These are phyloP conservation scores for Dictyostelium purpureum DNA, from an alignment of 78 protist genomes.

Conservation along the genomic window DNA sequence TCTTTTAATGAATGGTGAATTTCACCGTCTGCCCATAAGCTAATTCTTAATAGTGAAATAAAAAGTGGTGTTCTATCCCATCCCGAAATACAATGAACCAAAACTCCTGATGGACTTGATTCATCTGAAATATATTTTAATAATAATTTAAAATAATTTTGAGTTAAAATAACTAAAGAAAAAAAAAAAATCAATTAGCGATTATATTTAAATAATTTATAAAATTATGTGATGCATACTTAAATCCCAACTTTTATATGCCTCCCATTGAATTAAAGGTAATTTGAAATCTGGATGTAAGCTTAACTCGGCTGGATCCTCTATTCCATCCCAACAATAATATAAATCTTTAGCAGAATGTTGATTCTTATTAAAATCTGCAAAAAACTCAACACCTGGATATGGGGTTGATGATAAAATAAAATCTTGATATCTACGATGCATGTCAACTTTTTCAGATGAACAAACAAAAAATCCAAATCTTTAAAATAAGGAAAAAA, in stretches of 20 bases:
- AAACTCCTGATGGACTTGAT: slow-evolving; percentile 67
- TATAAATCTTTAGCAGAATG: slow-evolving; percentile 47
- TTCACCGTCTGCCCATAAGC: slow-evolving; percentile 92
- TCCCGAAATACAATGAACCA: slow-evolving; percentile 94
- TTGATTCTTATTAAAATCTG: slow-evolving; percentile 41
- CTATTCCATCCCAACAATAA: slow-evolving; percentile 48
- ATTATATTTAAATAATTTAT: neutral
- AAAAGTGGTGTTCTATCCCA: slow-evolving; percentile 94
- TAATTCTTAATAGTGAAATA: slow-evolving; percentile 84
- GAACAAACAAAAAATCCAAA: slow-evolving; percentile 79
- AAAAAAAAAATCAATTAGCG: neutral
- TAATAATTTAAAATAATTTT: slow-evolving; percentile 56
- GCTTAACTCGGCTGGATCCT: slow-evolving; percentile 58
- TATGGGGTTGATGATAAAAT: slow-evolving; percentile 55
- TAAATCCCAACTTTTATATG: slow-evolving; percentile 69
- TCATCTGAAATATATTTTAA: slow-evolving; percentile 55
- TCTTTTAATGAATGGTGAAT: slow-evolving; percentile 77
- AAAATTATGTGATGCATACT: neutral
- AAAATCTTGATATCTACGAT: slow-evolving; percentile 60
- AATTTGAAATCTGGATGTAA: slow-evolving; percentile 2
- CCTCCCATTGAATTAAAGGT: slow-evolving; percentile 27
- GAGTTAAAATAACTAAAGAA: slow-evolving; percentile 41
- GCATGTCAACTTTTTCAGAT: slow-evolving; percentile 73
- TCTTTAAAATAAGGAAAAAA: neutral
- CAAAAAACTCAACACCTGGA: slow-evolving; percentile 77